Evolutionary conservation across 768 basidiomycete genomes (phyloP), one percentile per base, ranked within the genome.

Genomic region (Mycena alexandri): DNA sequence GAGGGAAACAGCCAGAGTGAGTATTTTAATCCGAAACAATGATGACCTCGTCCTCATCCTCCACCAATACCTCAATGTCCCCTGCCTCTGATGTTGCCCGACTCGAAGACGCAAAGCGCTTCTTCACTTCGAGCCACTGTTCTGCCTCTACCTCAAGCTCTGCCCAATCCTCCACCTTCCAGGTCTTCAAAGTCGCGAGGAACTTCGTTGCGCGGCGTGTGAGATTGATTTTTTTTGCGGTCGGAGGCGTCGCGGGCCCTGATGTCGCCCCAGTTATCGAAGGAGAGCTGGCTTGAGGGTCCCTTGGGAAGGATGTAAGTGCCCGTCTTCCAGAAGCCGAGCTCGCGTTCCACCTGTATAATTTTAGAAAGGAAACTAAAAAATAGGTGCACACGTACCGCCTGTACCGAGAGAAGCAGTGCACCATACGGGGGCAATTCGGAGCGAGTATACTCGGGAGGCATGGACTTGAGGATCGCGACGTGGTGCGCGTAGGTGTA

Each of bases 221-320:
- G 54, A 5, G 54, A 38, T 56, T 56, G 22, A 42, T n/a, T 2
- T n/a, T 53, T 50, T 24, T 53, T 43, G 52, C 44, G 53, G 42
- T 41, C 41, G 0, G 24, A 7, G 11, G 19, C 10, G 29, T n/a
- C 29, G 13, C 48, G 33, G 33, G 24, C 46, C 13, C 14, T 34
- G 12, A 6, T n/a, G 53, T 63, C 62, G 10, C 22, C 62, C 25
- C 29, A 63, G 46, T 63, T 63, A 33, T 63, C 62, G 43, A n/a
- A 19, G 17, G 62, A 63, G 29, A 63, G 55, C 10, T 29, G 21
- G 25, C 36, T 24, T n/a, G 19, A 29, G 11, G 17, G 5, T 2
- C 16, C 29, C 12, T 16, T 33, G 9, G 62, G 62, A 34, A 21
- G 24, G 19, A 47, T 33, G 46, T 63, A 63, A 6, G 47, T 54